phyloP scores from a whole-genome alignment of 192 early-diverging fungal species.

The Mortierella alpina region DNA sequence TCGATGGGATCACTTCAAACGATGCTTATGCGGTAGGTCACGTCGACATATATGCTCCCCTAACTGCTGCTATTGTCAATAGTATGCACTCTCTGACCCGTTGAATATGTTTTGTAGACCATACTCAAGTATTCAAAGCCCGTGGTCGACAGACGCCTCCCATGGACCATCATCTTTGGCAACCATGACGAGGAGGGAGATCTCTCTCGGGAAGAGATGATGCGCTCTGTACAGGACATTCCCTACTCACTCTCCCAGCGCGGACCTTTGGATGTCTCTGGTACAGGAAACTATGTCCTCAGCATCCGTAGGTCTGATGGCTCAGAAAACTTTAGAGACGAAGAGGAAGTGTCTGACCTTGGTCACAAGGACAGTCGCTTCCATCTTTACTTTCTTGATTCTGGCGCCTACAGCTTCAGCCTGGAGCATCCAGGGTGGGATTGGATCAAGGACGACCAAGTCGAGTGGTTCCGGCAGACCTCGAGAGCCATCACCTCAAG shows the following conservation, averaged over 20 bases:
- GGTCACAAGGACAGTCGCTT: conserved; percentile 26
- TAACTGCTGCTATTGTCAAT: not conserved
- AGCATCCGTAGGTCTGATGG: conserved; percentile 19
- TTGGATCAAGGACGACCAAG: conserved; percentile 56
- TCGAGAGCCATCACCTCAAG: conserved; percentile 34
- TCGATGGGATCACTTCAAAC: conserved; percentile 49
- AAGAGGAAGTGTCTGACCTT: not conserved
- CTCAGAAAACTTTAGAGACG: not conserved
- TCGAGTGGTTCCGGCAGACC: conserved; percentile 55
- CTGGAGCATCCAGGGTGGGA: conserved; percentile 49
- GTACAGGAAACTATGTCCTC: conserved; percentile 56
- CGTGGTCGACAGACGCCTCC: conserved; percentile 40
- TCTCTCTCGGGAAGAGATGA: conserved; percentile 57
- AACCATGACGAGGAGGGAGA: conserved; percentile 61
- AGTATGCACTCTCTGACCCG: not conserved
- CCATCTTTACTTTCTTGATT: conserved; percentile 59
- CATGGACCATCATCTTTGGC: conserved; percentile 59
- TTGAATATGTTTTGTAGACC: conserved; percentile 14
- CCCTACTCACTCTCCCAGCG: conserved; percentile 52
- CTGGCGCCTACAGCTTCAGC: conserved; percentile 51
- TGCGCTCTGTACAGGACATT: conserved; percentile 43
- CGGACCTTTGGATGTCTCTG: conserved; percentile 53
- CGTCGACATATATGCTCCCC: not conserved
- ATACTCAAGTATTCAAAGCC: conserved; percentile 46
- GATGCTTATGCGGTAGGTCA: conserved; percentile 43